Conservation (phyloP, 2,329 filamentous ascomycete species). For the Westerdykella aurantiaca region DNA sequence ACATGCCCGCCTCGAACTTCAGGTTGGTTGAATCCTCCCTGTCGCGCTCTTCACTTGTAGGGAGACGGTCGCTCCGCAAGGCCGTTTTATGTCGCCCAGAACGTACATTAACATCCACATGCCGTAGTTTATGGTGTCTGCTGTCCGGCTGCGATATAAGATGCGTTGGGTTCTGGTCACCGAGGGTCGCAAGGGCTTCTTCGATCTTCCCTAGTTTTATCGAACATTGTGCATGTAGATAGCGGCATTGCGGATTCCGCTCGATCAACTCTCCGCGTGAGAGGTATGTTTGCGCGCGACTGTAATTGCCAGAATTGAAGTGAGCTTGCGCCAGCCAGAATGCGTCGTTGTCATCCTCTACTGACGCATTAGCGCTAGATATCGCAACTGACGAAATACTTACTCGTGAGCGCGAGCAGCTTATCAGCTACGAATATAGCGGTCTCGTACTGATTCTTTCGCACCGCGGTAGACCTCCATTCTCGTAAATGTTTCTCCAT, state of each 20-base stretch:
- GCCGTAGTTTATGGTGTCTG: constrained; percentile 65
- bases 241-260: constrained; percentile 80
- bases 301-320: constrained; percentile 92
- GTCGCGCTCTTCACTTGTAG: constrained; percentile 57
- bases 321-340: constrained; percentile 99
- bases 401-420: constrained; percentile 86
- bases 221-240: constrained; percentile 88
- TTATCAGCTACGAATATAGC: constrained; percentile 98
- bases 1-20: constrained; percentile 94
- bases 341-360: constrained; percentile 88
- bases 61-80: constrained; percentile 47
- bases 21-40: constrained; percentile 68
- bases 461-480: constrained; percentile 92
- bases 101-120: constrained; percentile 50
- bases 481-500: constrained; percentile 94
- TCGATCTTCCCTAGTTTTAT: constrained; percentile 89
- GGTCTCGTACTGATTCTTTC: constrained; percentile 93
- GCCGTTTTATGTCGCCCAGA: constrained; percentile 46
- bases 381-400: constrained; percentile 25
- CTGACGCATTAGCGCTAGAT: constrained; percentile 9
- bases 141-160: constrained; percentile 65
- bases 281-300: constrained; percentile 80
- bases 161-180: constrained; percentile 90
- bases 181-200: constrained; percentile 78
- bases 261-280: constrained; percentile 74